These are phyloP conservation scores for Candida tunisiensis DNA, from an alignment of 1,139 yeast genomes.

Conservation along the genomic window DNA sequence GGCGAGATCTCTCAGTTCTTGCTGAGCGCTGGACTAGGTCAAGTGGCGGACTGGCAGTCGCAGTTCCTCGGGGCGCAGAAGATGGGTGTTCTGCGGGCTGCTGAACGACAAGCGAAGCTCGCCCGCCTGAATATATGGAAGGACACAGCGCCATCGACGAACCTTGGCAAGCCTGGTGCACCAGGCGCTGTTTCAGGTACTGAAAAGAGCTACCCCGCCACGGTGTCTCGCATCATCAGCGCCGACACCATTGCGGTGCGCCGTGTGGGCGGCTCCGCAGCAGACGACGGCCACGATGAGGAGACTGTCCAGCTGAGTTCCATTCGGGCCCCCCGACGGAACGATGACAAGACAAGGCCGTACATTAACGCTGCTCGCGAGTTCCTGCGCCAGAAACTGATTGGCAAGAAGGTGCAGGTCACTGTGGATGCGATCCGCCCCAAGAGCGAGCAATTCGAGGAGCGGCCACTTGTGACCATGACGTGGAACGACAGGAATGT, in stretches of 20 bases:
- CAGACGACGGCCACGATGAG: conserved; percentile 7
- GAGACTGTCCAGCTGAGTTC: conserved; percentile 58
- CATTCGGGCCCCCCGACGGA: conserved; percentile 51
- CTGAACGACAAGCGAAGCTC: conserved; percentile 52
- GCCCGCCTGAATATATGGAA: conserved; percentile 51
- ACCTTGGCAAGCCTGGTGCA: conserved; percentile 9
- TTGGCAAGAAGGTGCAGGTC: conserved; percentile 51
- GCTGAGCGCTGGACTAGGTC: conserved; percentile 54
- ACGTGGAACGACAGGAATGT: conserved; percentile 36
- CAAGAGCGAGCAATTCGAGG: conserved; percentile 45
- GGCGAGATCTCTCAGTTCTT: conserved; percentile 62
- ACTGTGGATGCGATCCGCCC: conserved; percentile 51
- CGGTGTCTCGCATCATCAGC: conserved; percentile 42
- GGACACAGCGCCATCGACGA: conserved; percentile 10
- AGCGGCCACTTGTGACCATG: conserved; percentile 47
- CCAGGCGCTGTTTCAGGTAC: conserved; percentile 12
- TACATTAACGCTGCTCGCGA: conserved; percentile 54
- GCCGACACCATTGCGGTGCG: conserved; percentile 49
- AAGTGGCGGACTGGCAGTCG: conserved; percentile 74
- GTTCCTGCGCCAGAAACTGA: conserved; percentile 46
- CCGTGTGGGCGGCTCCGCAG: conserved; percentile 26
- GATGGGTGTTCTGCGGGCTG: conserved; percentile 45
- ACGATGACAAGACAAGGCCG: conserved; percentile 40
- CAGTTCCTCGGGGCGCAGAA: conserved; percentile 46
- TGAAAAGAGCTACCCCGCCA: conserved; percentile 38